A percentile compares a stretch with the other conserved stretches of the same genome.
Evolutionary conservation across 257 asterid species (phyloP).

Genomic region (Ligustrum vulgare): DNA sequence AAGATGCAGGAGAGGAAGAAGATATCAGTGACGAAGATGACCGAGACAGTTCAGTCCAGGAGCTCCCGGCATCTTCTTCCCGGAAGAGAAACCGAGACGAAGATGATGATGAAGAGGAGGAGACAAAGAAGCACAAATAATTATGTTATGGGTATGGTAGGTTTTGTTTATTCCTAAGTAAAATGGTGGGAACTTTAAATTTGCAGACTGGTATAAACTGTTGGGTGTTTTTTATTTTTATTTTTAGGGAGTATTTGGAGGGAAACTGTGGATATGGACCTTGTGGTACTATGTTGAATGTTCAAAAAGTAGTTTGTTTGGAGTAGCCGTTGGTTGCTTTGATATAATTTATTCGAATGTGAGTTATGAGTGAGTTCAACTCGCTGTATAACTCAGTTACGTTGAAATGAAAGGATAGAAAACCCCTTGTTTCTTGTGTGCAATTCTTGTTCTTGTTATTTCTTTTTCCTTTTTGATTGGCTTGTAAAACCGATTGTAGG

Average conservation of each 20-base stretch:
- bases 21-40: slow-evolving; percentile 50
- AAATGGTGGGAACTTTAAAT: slow-evolving; percentile 26
- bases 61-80: slow-evolving; percentile 62
- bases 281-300: slow-evolving; percentile 28
- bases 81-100: slow-evolving; percentile 58
- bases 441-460: background rate
- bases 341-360: slow-evolving; percentile 33
- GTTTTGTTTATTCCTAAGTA: slow-evolving; percentile 3
- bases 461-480: background rate
- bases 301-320: slow-evolving; percentile 67
- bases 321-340: slow-evolving; percentile 38
- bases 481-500: background rate
- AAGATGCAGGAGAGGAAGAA: slow-evolving; percentile 35
- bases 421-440: background rate
- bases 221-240: slow-evolving; percentile 17
- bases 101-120: slow-evolving; percentile 14
- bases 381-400: slow-evolving; percentile 45
- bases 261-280: slow-evolving; percentile 48
- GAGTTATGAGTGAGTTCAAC: slow-evolving; percentile 37
- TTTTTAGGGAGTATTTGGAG: slow-evolving; percentile 45
- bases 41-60: slow-evolving; percentile 75
- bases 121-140: slow-evolving; percentile 46
- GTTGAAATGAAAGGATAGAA: slow-evolving; percentile 1
- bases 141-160: slow-evolving; percentile 13
- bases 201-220: slow-evolving; percentile 21